A percentile compares a stretch with the other conserved stretches of the same genome.
Conservation (phyloP, 2,329 filamentous ascomycete species). For the Pseudogymnoascus sp. region DNA sequence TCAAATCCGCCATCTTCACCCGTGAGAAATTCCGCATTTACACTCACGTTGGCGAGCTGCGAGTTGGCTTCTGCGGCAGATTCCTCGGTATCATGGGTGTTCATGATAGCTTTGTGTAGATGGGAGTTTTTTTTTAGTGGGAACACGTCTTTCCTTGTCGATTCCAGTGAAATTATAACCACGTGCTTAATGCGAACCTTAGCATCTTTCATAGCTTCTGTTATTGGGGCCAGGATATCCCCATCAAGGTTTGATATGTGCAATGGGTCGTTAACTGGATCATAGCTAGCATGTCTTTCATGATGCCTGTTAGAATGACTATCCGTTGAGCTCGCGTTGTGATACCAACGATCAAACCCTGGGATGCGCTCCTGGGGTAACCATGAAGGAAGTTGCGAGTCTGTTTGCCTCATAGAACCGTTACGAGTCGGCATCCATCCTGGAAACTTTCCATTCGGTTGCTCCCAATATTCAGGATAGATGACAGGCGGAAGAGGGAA, state of each 20-base stretch:
- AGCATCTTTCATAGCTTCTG: slow-evolving; percentile 24
- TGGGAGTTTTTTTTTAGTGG: slow-evolving; percentile 30
- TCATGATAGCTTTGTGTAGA: slow-evolving; percentile 29
- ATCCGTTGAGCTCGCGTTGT: slow-evolving; percentile 17
- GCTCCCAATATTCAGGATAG: slow-evolving; percentile 17
- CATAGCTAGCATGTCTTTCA: slow-evolving; percentile 21
- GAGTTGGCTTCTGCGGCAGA: slow-evolving; percentile 22
- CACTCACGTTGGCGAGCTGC: slow-evolving; percentile 25
- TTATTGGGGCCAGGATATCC: slow-evolving; percentile 26
- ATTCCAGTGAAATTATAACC: slow-evolving; percentile 33
- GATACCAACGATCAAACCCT: slow-evolving; percentile 29
- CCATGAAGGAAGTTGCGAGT: slow-evolving; percentile 25
- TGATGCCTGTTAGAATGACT: slow-evolving; percentile 13
- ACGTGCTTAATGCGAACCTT: slow-evolving; percentile 32
- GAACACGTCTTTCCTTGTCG: slow-evolving; percentile 34
- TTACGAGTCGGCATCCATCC: slow-evolving; percentile 18
- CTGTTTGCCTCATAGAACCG: slow-evolving; percentile 9
- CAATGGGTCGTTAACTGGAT: slow-evolving; percentile 30
- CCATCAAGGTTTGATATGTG: slow-evolving; percentile 31
- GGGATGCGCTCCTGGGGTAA: slow-evolving; percentile 24
- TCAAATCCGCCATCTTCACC: slow-evolving; percentile 30
- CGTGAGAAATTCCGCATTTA: slow-evolving; percentile 29
- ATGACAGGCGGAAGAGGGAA: slow-evolving; percentile 25
- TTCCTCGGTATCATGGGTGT: slow-evolving; percentile 22
- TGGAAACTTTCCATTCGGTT: slow-evolving; percentile 12